A percentile compares a stretch with the other conserved stretches of the same genome.
Evolutionary conservation across 192 early-diverging fungal genomes (phyloP).

Genomic region (Entrophospora sp.): DNA sequence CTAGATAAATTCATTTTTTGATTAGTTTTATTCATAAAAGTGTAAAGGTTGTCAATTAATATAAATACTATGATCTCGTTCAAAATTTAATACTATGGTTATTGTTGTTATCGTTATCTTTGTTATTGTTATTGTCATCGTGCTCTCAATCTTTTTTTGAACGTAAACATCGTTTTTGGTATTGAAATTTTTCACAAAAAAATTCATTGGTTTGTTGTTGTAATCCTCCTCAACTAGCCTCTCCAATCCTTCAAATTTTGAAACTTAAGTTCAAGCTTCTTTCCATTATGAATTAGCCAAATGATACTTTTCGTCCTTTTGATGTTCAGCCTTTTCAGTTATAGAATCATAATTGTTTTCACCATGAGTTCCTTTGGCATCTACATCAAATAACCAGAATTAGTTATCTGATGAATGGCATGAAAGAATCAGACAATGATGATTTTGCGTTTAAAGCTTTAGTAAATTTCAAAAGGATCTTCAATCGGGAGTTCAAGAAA

Average conservation of each 20-base stretch:
- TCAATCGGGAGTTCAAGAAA: constrained; percentile 80
- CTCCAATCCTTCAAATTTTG: constrained; percentile 87
- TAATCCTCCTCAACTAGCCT: constrained; percentile 72
- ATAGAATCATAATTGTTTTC: neutral
- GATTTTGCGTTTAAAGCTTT: constrained; percentile 42
- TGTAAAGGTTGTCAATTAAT: too few relatives aligned
- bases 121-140: neutral
- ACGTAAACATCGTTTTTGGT: constrained; percentile 40
- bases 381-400: constrained; percentile 56
- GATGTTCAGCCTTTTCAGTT: neutral
- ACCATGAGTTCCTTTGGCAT: constrained; percentile 7
- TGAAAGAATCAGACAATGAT: constrained; percentile 55
- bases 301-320: too few relatives aligned
- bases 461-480: constrained; percentile 58
- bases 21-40: too few relatives aligned
- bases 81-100: too few relatives aligned
- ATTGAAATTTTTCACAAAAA: constrained; percentile 50
- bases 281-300: constrained; percentile 72
- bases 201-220: constrained; percentile 57
- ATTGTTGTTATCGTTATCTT: too few relatives aligned
- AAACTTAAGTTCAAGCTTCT: constrained; percentile 89
- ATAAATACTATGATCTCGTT: too few relatives aligned
- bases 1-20: too few relatives aligned
- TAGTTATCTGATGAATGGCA: constrained; percentile 75
- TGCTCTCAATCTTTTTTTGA: constrained; percentile 26